Conservation (phyloP, 352 stramenopile genomes). For the Pythium biforme region DNA sequence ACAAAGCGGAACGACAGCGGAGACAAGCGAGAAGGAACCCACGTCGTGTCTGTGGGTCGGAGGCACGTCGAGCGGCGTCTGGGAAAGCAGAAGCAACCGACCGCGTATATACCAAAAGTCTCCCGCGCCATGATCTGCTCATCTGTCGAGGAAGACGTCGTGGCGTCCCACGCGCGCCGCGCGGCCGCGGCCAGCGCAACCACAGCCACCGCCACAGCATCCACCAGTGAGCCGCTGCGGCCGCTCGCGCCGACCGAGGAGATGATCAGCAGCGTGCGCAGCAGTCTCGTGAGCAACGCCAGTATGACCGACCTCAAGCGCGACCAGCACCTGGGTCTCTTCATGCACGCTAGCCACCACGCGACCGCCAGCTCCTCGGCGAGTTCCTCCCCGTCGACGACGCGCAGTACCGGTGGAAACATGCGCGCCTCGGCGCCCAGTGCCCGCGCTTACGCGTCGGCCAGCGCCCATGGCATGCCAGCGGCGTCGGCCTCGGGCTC, state of each 20-base stretch:
- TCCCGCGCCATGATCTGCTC: slow-evolving; percentile 24
- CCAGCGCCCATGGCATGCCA: not conserved
- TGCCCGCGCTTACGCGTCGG: not conserved
- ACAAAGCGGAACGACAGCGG: slow-evolving; percentile 5
- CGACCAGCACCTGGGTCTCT: slow-evolving; percentile 14
- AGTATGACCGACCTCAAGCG: slow-evolving; percentile 26
- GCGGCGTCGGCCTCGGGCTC: not conserved
- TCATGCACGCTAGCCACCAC: not conserved
- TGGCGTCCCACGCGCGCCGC: slow-evolving; percentile 11
- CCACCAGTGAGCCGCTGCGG: not conserved
- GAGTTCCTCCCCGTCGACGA: slow-evolving; percentile 7
- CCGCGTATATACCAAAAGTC: not conserved
- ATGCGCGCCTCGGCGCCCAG: not conserved
- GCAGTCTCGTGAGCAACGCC: slow-evolving; percentile 23
- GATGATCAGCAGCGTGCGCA: slow-evolving; percentile 19
- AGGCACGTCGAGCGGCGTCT: no score
- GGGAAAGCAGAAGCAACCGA: no score
- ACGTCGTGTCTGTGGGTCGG: no score
- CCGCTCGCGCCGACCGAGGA: slow-evolving; percentile 13
- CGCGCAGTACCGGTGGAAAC: not conserved
- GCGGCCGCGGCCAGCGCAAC: not conserved
- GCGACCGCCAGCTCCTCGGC: not conserved
- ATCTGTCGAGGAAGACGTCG: slow-evolving; percentile 18
- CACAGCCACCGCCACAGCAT: not conserved
- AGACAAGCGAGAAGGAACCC: not conserved